Conservation (phyloP, 2,329 filamentous ascomycete species). For the Arthrobotrys musiformis region DNA sequence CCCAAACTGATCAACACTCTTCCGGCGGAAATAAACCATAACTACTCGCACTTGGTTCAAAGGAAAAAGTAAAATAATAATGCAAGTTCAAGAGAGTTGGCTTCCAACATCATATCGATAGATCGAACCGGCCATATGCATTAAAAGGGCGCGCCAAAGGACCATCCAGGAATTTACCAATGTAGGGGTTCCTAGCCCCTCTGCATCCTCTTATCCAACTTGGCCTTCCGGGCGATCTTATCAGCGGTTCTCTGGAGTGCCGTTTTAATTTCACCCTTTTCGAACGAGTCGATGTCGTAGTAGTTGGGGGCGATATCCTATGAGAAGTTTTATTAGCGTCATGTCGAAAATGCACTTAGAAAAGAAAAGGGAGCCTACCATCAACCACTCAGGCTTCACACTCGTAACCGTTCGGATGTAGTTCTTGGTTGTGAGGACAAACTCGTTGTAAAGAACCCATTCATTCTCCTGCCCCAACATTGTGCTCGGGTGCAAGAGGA, state of each 20-base stretch:
- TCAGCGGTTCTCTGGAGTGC: constrained; percentile 70
- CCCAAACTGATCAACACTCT: not conserved
- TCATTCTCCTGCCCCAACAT: constrained; percentile 88
- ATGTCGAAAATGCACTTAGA: constrained; percentile 62
- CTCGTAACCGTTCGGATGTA: constrained; percentile 95
- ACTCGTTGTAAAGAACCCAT: constrained; percentile 98
- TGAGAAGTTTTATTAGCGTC: constrained; percentile 61
- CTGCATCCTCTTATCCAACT: constrained; percentile 57
- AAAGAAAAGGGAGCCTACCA: constrained; percentile 67
- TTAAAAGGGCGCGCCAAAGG: not conserved
- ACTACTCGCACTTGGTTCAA: not conserved
- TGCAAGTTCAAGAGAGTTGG: not conserved
- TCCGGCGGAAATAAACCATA: not conserved
- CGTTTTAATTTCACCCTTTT: constrained; percentile 83
- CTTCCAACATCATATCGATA: not conserved
- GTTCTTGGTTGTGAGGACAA: constrained; percentile 97
- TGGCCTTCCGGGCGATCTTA: constrained; percentile 71
- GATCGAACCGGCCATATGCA: not conserved
- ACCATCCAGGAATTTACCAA: not conserved
- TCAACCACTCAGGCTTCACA: constrained; percentile 91
- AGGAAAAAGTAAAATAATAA: not conserved
- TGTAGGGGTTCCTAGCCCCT: constrained; percentile 1
- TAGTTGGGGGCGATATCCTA: constrained; percentile 91
- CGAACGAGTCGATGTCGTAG: constrained; percentile 85
- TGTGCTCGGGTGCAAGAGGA: constrained; percentile 91